Evolutionary conservation across 768 basidiomycete species (phyloP).

Genomic region (Tulasnella sp.): DNA sequence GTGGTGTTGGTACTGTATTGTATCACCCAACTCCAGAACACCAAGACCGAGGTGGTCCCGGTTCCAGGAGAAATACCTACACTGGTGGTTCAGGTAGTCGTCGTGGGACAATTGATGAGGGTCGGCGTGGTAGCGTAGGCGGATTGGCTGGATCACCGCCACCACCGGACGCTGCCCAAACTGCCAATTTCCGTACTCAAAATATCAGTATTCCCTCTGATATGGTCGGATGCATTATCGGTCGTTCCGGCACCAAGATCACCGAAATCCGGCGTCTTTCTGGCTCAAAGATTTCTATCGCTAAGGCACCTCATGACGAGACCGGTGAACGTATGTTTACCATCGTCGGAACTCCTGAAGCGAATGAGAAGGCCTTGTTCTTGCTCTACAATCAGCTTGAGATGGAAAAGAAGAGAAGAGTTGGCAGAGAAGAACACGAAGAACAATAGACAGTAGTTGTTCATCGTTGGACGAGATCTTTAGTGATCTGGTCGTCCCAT

Average conservation of each 20-base stretch:
- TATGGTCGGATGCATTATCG: slow-evolving; percentile 96
- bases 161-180: slow-evolving; percentile 10
- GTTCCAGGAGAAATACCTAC: background rate
- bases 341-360: slow-evolving; percentile 89
- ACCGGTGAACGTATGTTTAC: slow-evolving; percentile 99
- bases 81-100: background rate
- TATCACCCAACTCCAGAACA: slow-evolving; percentile 64
- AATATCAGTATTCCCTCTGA: slow-evolving; percentile 99
- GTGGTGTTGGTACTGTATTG: slow-evolving; percentile 83
- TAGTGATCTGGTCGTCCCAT: slow-evolving; percentile 10
- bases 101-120: slow-evolving; percentile 7
- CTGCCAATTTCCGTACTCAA: slow-evolving; percentile 77
- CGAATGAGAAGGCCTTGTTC: slow-evolving; percentile 96
- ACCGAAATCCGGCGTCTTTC: slow-evolving; percentile 97
- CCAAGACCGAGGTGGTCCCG: background rate
- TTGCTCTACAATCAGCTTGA: slow-evolving; percentile 88
- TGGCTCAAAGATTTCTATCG: slow-evolving; percentile 96
- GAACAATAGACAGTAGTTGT: slow-evolving; percentile 3
- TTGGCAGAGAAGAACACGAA: slow-evolving; percentile 49
- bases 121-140: slow-evolving; percentile 8
- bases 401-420: slow-evolving; percentile 89
- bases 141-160: too few species aligned
- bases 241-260: slow-evolving; percentile 93
- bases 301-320: slow-evolving; percentile 98
- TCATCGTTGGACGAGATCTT: slow-evolving; percentile 6